These are phyloP conservation scores for Penicillium fimorum DNA, from an alignment of 495 filamentous ascomycete species.

Conservation along the genomic window DNA sequence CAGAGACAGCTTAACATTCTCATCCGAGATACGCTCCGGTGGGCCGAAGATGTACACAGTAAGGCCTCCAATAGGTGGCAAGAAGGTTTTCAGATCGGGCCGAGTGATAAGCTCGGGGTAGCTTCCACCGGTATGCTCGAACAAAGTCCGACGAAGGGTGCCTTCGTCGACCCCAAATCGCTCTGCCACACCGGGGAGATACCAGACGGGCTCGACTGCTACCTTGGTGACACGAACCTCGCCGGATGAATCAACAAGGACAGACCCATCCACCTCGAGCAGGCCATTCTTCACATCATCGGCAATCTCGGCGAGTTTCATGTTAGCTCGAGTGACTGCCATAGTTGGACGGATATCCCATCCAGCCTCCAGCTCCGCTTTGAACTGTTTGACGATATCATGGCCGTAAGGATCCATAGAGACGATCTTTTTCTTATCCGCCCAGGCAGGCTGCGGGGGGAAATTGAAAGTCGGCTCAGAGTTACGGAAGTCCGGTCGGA, in stretches of 20 bases:
- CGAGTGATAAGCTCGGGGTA: conserved; percentile 92
- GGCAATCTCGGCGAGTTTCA: conserved; percentile 93
- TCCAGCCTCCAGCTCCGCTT: conserved; percentile 53
- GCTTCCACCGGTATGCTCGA: conserved; percentile 92
- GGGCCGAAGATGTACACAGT: conserved; percentile 98
- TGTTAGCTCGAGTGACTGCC: conserved; percentile 91
- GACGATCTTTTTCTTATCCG: conserved; percentile 90
- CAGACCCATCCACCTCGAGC: conserved; percentile 83
- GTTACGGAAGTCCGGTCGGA: conserved; percentile 92
- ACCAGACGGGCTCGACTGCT: conserved; percentile 95
- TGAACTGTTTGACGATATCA: conserved; percentile 51
- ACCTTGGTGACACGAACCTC: conserved; percentile 96
- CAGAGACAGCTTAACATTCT: conserved; percentile 77
- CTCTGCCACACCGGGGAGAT: conserved; percentile 91
- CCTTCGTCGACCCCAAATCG: conserved; percentile 95
- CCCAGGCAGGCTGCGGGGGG: conserved; percentile 86
- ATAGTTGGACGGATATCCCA: conserved; percentile 96
- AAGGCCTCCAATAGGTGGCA: conserved; percentile 92
- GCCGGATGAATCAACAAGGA: conserved; percentile 77
- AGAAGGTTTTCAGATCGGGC: conserved; percentile 89
- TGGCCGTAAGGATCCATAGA: conserved; percentile 96
- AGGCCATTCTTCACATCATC: conserved; percentile 77
- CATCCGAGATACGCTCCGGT: conserved; percentile 86
- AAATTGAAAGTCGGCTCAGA: conserved; percentile 87
- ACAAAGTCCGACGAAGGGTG: conserved; percentile 77